Base-by-base conservation (phyloP, 2,329 filamentous ascomycete species). In the Epichloe bromicola region DNA sequence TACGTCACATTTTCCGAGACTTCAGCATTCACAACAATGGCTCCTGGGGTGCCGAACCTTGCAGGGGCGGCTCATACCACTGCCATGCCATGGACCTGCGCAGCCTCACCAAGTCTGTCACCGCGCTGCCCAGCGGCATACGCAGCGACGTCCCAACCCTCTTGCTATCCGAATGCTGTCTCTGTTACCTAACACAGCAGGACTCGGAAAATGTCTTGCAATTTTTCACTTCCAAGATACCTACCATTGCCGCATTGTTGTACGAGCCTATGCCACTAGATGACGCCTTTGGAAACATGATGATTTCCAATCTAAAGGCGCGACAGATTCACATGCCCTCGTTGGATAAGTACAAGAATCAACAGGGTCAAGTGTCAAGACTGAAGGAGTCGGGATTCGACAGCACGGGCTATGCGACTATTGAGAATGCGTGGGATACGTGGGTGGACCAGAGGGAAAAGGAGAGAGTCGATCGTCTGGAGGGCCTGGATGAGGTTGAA, bases 401-500 rank as follows among this genome's bases (percentile, higher is more conserved):
- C 3, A 57, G 56, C 5, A 67, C 66, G 1, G 62, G 61, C n/a
- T 68, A 69, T 37, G 64, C 68, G 47, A 75, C 74, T 0, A 68
- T 80, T 39, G 67, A 72, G 49, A 59, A 65, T n/a, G 78, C 95
- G 38, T 96, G 86, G 83, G 76, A 84, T 48, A 68, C 68, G 1
- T 97, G 91, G 89, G 73, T 95, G 3, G 61, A 64, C 0, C 63
- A 73, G 1, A 70, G 71, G 2, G 91, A 97, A 67, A 90, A 88
- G 67, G 83, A 86, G 61, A 74, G 90, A 46, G 80, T 97, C 1
- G 84, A 90, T 56, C 67, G 71, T 11, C 65, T 96, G 26, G 90
- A 98, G 65, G 89, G 93, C 60, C 67, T 98, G 55, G 93, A 98
- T 68, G 93, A 98, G 68, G 77, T 96, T 23, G 93, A 98, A 67